These are phyloP conservation scores for Didymellaceae sp. DNA, from an alignment of 2,329 filamentous ascomycete species.

Conservation along the genomic window DNA sequence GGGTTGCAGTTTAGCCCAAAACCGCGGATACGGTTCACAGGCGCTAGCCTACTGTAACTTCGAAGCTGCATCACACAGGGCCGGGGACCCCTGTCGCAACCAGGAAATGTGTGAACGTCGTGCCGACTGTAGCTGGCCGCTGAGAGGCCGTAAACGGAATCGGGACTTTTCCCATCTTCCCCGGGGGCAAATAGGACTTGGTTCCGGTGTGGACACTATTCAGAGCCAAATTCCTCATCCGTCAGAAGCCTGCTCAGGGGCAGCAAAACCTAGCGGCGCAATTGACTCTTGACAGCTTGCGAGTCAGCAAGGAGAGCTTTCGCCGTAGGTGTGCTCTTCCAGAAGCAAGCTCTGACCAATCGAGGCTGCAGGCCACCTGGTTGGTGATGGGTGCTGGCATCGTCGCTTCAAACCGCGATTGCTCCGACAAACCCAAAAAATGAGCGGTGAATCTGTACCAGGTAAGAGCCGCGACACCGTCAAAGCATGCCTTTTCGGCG, in stretches of 20 bases:
- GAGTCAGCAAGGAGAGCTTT: slow-evolving; percentile 37
- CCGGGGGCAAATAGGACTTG: slow-evolving; percentile 39
- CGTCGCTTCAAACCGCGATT: slow-evolving; percentile 36
- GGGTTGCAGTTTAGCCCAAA: slow-evolving; percentile 32
- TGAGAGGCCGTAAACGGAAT: slow-evolving; percentile 33
- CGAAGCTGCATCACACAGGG: slow-evolving; percentile 10
- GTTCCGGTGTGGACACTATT: slow-evolving; percentile 26
- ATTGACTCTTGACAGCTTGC: slow-evolving; percentile 26
- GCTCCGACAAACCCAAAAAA: slow-evolving; percentile 32
- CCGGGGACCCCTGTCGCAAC: slow-evolving; percentile 26
- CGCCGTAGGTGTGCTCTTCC: slow-evolving; percentile 35
- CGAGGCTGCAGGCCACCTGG: slow-evolving; percentile 21
- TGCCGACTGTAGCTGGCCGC: slow-evolving; percentile 33
- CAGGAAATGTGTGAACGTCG: slow-evolving; percentile 34
- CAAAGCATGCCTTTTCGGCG: slow-evolving; percentile 1
- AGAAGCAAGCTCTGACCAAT: slow-evolving; percentile 36
- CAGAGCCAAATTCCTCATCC: slow-evolving; percentile 12
- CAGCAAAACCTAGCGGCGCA: slow-evolving; percentile 18
- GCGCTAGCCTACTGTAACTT: slow-evolving; percentile 25
- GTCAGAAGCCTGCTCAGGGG: slow-evolving; percentile 33
- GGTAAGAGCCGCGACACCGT: slow-evolving; percentile 8
- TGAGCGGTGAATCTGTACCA: slow-evolving; percentile 39
- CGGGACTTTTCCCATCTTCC: slow-evolving; percentile 37
- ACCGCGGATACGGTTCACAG: slow-evolving; percentile 36
- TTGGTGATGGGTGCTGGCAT: slow-evolving; percentile 26